Conservation (phyloP, 2,329 filamentous ascomycete genomes). For the Penicillium sp. region DNA sequence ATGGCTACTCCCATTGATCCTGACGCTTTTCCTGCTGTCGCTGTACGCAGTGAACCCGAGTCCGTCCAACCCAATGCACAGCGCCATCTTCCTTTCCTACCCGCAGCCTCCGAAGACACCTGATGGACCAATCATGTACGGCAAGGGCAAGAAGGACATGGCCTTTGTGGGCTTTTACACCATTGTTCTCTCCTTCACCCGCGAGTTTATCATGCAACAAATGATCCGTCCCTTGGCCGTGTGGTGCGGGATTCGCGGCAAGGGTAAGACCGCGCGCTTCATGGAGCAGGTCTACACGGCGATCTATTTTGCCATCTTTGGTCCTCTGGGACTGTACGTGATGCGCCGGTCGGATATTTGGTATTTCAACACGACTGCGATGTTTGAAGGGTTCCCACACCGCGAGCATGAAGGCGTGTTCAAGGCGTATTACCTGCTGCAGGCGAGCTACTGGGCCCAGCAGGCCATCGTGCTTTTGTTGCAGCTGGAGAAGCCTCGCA, state of each 20-base stretch:
- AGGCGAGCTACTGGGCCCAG: conserved; percentile 93
- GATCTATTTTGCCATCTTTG: conserved; percentile 77
- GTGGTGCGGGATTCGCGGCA: conserved; percentile 61
- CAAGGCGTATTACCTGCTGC: conserved; percentile 94
- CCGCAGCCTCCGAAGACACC: conserved; percentile 53
- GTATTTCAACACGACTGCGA: conserved; percentile 88
- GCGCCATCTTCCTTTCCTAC: conserved; percentile 88
- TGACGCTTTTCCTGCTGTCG: conserved; percentile 58
- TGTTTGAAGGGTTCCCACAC: conserved; percentile 88
- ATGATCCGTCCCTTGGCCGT: conserved; percentile 71
- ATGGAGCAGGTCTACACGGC: conserved; percentile 97
- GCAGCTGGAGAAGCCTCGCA: conserved; percentile 84
- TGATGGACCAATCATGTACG: conserved; percentile 61
- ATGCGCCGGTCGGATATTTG: conserved; percentile 88
- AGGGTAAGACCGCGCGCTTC: conserved; percentile 79
- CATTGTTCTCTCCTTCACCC: conserved; percentile 82
- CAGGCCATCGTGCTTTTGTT: conserved; percentile 83
- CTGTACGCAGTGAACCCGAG: conserved; percentile 71
- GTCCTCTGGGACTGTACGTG: conserved; percentile 78
- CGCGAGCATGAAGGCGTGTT: conserved; percentile 70
- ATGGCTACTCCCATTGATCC: conserved; percentile 62
- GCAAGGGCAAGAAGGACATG: conserved; percentile 80
- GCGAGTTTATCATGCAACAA: conserved; percentile 94
- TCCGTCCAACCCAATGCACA: conserved; percentile 69
- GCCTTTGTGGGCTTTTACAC: conserved; percentile 87